phyloP scores from a whole-genome alignment of 2,329 filamentous ascomycete species.

The Cladosporium cucumerinum region DNA sequence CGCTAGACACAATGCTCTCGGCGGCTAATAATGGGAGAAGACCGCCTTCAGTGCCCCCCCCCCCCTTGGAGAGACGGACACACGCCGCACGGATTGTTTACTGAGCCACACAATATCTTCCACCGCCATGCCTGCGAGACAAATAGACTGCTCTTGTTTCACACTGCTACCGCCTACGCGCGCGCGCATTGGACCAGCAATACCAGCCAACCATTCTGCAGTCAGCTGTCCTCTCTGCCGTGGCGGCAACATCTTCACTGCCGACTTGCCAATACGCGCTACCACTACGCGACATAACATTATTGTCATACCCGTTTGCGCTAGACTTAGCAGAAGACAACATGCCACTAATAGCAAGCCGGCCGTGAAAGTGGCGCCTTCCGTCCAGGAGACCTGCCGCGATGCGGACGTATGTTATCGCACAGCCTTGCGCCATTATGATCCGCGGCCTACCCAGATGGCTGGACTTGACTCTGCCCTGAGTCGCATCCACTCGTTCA shows the following conservation, averaged over 20 bases:
- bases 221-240: background rate
- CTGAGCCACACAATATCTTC: background rate
- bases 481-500: background rate
- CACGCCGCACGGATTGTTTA: background rate
- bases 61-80: background rate
- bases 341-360: background rate
- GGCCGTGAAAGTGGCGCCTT: background rate
- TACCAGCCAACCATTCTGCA: background rate
- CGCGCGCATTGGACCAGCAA: background rate
- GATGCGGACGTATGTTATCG: background rate
- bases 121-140: slow-evolving; percentile 2
- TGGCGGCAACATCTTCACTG: background rate
- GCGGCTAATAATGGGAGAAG: background rate
- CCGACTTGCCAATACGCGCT: background rate
- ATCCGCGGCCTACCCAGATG: background rate
- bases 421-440: slow-evolving; percentile 5
- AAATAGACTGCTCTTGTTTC: slow-evolving; percentile 2
- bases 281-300: background rate
- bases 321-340: background rate
- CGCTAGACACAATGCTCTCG: background rate
- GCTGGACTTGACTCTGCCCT: background rate
- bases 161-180: slow-evolving; percentile 3
- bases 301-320: background rate
- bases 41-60: background rate
- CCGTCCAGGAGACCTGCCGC: background rate